Conservation (phyloP, 2,329 filamentous ascomycete species). For the Drechslerella coelobrocha region DNA sequence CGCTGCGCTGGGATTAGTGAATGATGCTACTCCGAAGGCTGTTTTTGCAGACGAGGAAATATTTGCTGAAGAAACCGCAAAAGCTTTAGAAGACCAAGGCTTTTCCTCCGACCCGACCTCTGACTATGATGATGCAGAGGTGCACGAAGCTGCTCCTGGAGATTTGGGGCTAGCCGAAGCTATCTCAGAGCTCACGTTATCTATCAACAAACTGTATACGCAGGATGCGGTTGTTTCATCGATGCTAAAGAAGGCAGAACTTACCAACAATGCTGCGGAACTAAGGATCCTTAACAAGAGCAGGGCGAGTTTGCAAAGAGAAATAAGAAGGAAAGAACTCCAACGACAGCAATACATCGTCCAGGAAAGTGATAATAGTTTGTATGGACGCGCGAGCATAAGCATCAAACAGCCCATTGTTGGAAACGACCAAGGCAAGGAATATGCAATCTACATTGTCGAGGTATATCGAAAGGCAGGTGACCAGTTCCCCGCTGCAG, state of each 20-base stretch:
- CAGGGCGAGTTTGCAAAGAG: constrained; percentile 87
- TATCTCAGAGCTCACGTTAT: constrained; percentile 82
- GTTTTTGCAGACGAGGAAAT: constrained; percentile 94
- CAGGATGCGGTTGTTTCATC: constrained; percentile 93
- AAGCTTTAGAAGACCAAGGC: constrained; percentile 77
- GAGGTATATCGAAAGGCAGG: constrained; percentile 89
- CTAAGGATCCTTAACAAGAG: constrained; percentile 90
- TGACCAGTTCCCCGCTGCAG: constrained; percentile 94
- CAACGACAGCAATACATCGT: constrained; percentile 96
- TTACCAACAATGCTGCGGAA: constrained; percentile 96
- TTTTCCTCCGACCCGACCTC: constrained; percentile 45
- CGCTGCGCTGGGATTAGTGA: constrained; percentile 87
- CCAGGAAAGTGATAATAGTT: constrained; percentile 95
- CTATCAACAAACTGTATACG: constrained; percentile 85
- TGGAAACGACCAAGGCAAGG: constrained; percentile 88
- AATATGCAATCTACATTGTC: constrained; percentile 89
- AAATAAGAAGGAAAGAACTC: constrained; percentile 91
- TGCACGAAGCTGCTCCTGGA: constrained; percentile 92
- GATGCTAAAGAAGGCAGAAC: constrained; percentile 87
- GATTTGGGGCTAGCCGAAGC: constrained; percentile 93
- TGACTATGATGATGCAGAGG: constrained; percentile 75
- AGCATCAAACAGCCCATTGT: constrained; percentile 93
- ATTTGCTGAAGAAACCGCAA: constrained; percentile 81
- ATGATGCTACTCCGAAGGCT: constrained; percentile 81
- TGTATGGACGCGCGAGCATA: constrained; percentile 89